Base-by-base conservation (phyloP, 306 rosid genomes). In the Alnus glutinosa region DNA sequence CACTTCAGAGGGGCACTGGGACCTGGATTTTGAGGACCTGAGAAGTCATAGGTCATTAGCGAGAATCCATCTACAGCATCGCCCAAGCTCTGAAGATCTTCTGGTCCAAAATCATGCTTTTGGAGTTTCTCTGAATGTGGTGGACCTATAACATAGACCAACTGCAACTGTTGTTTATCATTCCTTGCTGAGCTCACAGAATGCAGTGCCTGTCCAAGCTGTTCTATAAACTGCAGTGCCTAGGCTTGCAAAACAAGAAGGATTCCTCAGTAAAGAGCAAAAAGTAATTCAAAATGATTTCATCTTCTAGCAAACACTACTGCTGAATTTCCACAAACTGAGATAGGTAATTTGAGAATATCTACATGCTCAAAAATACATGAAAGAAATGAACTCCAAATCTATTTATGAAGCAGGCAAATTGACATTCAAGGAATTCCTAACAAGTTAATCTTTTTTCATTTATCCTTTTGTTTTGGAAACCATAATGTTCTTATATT, bases 1-100 rank as follows among this genome's bases (percentile, higher is more conserved):
- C 99, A 95, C 87, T 91, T 87, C 79, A 95, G 78, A 77, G 99
- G 99, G 64, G 99, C 99, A 88, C 93, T 95, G 55, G 99, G 98
- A 76, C 97, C 99, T 37, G 99, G 99, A 76, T 82, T 91, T 28
- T 84, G 94, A 78, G 94, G 91, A 85, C 88, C 86, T 2, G 97
- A 93, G 90, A 91, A 95, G 86, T 95, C 99, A 61, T 95, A 93
- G 37, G 92, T 95, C 98, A 95, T 95, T 58, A 93, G 89, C 2
- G 99, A 95, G 85, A 90, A 93, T 68, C 93, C 98, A 87, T 93
- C 98, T 77, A 93, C 98, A 80, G 80, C 89, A 71, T 86, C 86
- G 74, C 84, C 83, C 84, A 95, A 73, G 79, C 81, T 85, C 83
- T 66, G 89, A 75, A 95, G 90, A 88, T 95, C 99, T 74, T 89